phyloP scores from a whole-genome alignment of 805 yeast genomes.

The Candida maltosa region DNA sequence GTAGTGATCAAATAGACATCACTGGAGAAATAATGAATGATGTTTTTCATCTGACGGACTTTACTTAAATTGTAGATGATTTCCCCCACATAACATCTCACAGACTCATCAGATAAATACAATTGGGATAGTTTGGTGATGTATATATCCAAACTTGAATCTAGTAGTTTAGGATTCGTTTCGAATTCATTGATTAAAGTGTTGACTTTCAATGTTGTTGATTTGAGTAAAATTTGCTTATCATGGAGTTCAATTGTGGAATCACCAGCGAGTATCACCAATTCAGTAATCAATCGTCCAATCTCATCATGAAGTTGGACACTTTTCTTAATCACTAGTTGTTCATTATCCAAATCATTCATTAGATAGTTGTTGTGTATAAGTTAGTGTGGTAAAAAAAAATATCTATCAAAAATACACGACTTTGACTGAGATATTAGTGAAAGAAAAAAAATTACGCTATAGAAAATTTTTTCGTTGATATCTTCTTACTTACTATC shows the following conservation, averaged over 20 bases:
- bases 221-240: not conserved
- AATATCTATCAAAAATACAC: no score
- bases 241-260: not conserved
- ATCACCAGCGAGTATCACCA: not conserved
- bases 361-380: slow-evolving; percentile 4
- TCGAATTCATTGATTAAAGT: slow-evolving; percentile 47
- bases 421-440: no score
- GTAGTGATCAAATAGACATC: slow-evolving; percentile 49
- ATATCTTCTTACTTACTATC: not conserved
- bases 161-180: slow-evolving; percentile 51
- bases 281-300: not conserved
- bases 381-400: no score
- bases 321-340: slow-evolving; percentile 11
- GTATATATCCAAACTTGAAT: slow-evolving; percentile 32
- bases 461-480: slow-evolving; percentile 3
- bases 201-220: slow-evolving; percentile 2
- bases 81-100: slow-evolving; percentile 16
- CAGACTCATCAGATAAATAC: slow-evolving; percentile 16
- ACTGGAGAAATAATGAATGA: slow-evolving; percentile 57
- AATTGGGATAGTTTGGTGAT: slow-evolving; percentile 22
- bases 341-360: slow-evolving; percentile 12
- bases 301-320: slow-evolving; percentile 14
- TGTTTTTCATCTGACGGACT: slow-evolving; percentile 61
- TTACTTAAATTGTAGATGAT: slow-evolving; percentile 61
- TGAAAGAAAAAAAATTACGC: not conserved